A percentile compares a stretch with the other conserved stretches of the same genome.
phyloP scores from a whole-genome alignment of 441 rosid species.

The Croton laevigatus region DNA sequence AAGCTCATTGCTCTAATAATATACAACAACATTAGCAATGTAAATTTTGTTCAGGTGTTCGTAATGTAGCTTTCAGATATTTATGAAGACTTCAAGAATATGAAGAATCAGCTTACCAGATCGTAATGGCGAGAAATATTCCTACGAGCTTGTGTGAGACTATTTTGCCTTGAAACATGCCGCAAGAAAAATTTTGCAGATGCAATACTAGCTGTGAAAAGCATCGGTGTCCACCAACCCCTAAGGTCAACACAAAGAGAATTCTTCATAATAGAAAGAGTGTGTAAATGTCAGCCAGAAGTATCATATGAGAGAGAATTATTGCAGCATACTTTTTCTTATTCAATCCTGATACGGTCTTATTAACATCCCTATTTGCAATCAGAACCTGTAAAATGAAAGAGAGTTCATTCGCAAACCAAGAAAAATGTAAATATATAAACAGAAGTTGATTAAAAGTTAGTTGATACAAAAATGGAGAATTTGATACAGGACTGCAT shows the following conservation, averaged over 20 bases:
- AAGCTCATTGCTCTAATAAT: conserved; percentile 67
- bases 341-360: conserved; percentile 32
- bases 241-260: conserved; percentile 27
- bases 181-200: conserved; percentile 69
- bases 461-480: not conserved
- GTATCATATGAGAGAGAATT: not conserved
- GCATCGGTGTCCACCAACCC: conserved; percentile 96
- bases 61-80: not conserved
- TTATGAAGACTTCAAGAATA: conserved; percentile 2
- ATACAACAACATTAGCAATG: not conserved
- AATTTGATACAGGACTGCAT: not conserved
- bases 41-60: not conserved
- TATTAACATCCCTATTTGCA: conserved; percentile 57
- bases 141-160: conserved; percentile 89
- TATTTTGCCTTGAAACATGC: conserved; percentile 66
- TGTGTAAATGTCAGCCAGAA: not conserved
- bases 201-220: conserved; percentile 63
- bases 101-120: conserved; percentile 47
- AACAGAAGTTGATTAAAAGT: not conserved
- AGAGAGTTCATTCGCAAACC: not conserved
- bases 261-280: not conserved
- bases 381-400: conserved; percentile 62
- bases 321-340: conserved; percentile 52
- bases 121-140: conserved; percentile 90
- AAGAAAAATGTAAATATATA: no score